Evolutionary conservation across 1,284 basidiomycete genomes (phyloP).

Genomic region (Lignosus rhinocerotis): DNA sequence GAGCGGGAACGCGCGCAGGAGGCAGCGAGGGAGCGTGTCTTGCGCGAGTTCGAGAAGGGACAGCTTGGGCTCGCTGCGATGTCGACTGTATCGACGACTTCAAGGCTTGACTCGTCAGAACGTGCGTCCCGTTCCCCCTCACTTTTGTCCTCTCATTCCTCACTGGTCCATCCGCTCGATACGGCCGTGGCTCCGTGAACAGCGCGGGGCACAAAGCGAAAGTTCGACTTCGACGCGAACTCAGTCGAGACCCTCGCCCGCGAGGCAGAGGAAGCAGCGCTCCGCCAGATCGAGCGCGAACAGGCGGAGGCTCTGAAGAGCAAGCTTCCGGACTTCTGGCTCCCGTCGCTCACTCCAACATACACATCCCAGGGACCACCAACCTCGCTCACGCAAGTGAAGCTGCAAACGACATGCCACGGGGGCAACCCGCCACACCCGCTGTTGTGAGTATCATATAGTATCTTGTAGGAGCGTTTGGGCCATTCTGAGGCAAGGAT

Average conservation of each 20-base stretch:
- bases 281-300: constrained; percentile 80
- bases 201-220: constrained; percentile 68
- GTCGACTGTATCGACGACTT: constrained; percentile 37
- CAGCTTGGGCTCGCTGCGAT: constrained; percentile 65
- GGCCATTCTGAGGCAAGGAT: background rate
- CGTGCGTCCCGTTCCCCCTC: constrained; percentile 30
- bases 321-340: constrained; percentile 94
- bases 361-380: constrained; percentile 65
- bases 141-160: background rate
- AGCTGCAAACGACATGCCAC: constrained; percentile 84
- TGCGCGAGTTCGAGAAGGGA: constrained; percentile 84
- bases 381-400: constrained; percentile 71
- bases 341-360: constrained; percentile 85
- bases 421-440: constrained; percentile 75
- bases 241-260: constrained; percentile 69
- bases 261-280: constrained; percentile 84
- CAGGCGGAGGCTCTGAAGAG: constrained; percentile 80
- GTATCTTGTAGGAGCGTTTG: background rate
- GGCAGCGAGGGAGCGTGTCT: constrained; percentile 81
- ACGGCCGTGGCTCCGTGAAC: background rate
- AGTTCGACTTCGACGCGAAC: constrained; percentile 75
- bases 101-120: constrained; percentile 37
- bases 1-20: constrained; percentile 66
- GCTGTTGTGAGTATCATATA: constrained; percentile 57
- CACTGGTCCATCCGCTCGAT: background rate